These are phyloP conservation scores for Leccinum angustisporum DNA, from an alignment of 1,284 basidiomycete species.

Conservation along the genomic window DNA sequence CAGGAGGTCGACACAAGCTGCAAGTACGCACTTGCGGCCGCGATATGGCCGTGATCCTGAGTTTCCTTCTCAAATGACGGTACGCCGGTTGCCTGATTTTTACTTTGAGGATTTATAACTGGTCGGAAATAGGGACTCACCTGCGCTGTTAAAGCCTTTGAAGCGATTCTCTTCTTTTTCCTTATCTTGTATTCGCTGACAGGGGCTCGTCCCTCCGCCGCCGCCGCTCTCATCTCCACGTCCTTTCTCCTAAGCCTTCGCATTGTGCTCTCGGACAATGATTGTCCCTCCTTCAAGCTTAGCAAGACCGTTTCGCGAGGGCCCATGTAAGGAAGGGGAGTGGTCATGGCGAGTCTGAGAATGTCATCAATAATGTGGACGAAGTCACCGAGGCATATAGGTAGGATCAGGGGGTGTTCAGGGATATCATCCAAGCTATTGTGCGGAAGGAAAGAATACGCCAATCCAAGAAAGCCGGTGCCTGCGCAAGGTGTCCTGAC, in stretches of 20 bases:
- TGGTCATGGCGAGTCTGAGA: constrained; percentile 20
- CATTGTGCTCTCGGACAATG: constrained; percentile 27
- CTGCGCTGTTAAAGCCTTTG: constrained; percentile 11
- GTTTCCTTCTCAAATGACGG: constrained; percentile 1
- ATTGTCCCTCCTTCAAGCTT: constrained; percentile 27
- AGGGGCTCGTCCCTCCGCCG: constrained; percentile 25
- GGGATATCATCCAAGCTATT: constrained; percentile 21
- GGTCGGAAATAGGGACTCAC: constrained; percentile 7
- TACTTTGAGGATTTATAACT: background rate
- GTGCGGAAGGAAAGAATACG: constrained; percentile 2
- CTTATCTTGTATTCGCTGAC: constrained; percentile 26
- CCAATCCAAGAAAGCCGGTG: constrained; percentile 27
- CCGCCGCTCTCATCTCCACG: constrained; percentile 20
- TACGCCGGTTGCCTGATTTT: constrained; percentile 2
- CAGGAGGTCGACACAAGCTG: background rate
- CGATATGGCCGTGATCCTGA: background rate
- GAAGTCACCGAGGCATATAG: constrained; percentile 19
- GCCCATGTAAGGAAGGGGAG: constrained; percentile 23
- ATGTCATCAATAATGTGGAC: constrained; percentile 6
- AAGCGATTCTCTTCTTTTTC: constrained; percentile 21
- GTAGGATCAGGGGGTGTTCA: constrained; percentile 16
- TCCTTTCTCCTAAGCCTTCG: constrained; percentile 29
- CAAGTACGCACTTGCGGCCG: background rate
- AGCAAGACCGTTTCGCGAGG: constrained; percentile 23
- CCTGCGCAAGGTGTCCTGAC: constrained; percentile 21